Percentiles rank a stretch among this genome's conserved stretches.
Conservation (phyloP, 768 basidiomycete genomes). For the Udeniomyces megalosporus region DNA sequence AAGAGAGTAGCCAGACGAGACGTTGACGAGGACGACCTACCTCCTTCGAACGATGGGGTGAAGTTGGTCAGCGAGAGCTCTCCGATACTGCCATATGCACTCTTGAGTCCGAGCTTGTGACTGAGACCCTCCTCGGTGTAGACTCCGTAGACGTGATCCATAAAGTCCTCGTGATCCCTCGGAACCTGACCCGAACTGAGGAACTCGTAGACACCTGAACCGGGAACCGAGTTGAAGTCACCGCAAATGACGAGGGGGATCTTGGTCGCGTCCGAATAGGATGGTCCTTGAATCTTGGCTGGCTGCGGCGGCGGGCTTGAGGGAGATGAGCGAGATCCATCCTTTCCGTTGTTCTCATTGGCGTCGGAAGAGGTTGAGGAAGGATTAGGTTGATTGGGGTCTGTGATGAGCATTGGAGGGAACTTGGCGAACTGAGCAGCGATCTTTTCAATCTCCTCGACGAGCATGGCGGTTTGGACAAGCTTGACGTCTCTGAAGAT, state of each 20-base stretch:
- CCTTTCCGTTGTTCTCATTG: neutral
- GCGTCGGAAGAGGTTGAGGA: neutral
- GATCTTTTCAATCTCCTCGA: constrained; percentile 87
- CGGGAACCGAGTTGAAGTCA: constrained; percentile 85
- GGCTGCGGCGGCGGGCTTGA: neutral
- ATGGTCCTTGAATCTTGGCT: constrained; percentile 30
- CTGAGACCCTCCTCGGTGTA: constrained; percentile 79
- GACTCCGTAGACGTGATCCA: constrained; percentile 74
- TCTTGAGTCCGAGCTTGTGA: constrained; percentile 68
- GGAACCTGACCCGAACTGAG: constrained; percentile 49
- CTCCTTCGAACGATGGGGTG: constrained; percentile 46
- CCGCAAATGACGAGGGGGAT: constrained; percentile 83
- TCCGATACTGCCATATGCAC: constrained; percentile 51
- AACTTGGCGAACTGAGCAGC: constrained; percentile 67
- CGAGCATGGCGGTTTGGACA: constrained; percentile 77
- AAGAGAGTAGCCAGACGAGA: neutral
- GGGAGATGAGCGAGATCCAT: too few relatives aligned
- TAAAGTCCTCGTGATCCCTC: constrained; percentile 73
- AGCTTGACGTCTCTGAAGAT: constrained; percentile 90
- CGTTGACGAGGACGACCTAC: too few relatives aligned
- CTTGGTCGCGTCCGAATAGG: constrained; percentile 66
- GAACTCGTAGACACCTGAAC: constrained; percentile 83
- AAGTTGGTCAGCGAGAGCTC: constrained; percentile 71
- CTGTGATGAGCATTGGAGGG: constrained; percentile 37
- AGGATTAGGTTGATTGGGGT: neutral